Percentiles rank a stretch among this genome's conserved stretches.
Conservation (phyloP, 257 asterid genomes). For the Forsythia viridissima region DNA sequence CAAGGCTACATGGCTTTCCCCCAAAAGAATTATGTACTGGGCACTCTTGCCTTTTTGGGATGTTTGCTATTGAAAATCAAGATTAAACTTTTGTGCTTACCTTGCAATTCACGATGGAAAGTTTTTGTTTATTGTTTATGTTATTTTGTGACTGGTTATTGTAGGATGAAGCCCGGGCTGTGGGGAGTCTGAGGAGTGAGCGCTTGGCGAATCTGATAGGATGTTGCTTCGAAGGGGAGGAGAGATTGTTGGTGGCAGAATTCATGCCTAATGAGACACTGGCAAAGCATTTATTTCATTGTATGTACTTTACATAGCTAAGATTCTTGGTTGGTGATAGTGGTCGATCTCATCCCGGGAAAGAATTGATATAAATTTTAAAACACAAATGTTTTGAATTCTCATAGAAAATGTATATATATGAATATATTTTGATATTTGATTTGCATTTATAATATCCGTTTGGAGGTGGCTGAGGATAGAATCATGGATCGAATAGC, state of each 20-base stretch:
- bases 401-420: neutral
- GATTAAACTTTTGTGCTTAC: neutral
- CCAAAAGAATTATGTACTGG: neutral
- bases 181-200: constrained; percentile 49
- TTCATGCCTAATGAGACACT: constrained; percentile 57
- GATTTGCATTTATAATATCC: neutral
- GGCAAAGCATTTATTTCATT: constrained; percentile 55
- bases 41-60: neutral
- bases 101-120: neutral
- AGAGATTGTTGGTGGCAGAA: constrained; percentile 52
- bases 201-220: constrained; percentile 50
- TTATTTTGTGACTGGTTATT: neutral
- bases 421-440: neutral
- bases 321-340: neutral
- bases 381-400: neutral
- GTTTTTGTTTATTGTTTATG: neutral
- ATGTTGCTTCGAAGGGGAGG: constrained; percentile 45
- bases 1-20: neutral
- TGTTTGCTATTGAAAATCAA: neutral
- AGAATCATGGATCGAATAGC: neutral
- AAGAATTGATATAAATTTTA: neutral
- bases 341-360: neutral
- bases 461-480: neutral
- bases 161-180: constrained; percentile 48
- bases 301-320: constrained; percentile 9